A percentile compares a stretch with the other conserved stretches of the same genome.
Conservation (phyloP, 2,329 filamentous ascomycete species). For the Kalaharituber pfeilii region DNA sequence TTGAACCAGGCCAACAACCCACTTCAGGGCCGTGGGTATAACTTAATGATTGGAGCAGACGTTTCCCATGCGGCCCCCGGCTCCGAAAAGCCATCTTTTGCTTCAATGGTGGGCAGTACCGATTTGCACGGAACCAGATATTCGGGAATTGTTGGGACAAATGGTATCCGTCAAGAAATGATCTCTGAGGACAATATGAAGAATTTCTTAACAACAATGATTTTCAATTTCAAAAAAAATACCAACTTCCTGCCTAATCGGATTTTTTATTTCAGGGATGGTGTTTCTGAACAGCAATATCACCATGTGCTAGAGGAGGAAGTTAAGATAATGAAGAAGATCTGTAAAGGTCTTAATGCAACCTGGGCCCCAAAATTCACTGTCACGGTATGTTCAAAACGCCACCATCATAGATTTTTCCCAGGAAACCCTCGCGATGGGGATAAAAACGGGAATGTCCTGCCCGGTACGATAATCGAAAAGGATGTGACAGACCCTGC, state of each 20-base stretch:
- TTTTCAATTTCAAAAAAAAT: conserved; percentile 29
- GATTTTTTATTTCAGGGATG: conserved; percentile 84
- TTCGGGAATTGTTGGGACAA: conserved; percentile 61
- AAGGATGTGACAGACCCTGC: conserved; percentile 77
- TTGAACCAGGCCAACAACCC: conserved; percentile 26
- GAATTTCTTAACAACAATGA: conserved; percentile 45
- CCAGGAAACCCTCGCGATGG: conserved; percentile 40
- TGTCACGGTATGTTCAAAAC: conserved; percentile 77
- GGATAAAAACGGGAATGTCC: conserved; percentile 63
- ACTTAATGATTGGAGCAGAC: conserved; percentile 79
- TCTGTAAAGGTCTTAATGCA: conserved; percentile 16
- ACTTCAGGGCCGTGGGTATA: conserved; percentile 36
- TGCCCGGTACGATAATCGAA: conserved; percentile 79
- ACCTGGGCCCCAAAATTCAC: conserved; percentile 47
- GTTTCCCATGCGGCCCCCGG: conserved; percentile 70
- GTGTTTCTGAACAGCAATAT: conserved; percentile 78
- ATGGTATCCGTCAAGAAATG: conserved; percentile 67
- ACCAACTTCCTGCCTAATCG: conserved; percentile 55
- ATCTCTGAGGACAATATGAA: conserved; percentile 50
- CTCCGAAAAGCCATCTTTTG: conserved; percentile 52
- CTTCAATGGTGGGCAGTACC: conserved; percentile 42
- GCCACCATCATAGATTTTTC: conserved; percentile 88
- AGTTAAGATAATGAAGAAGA: conserved; percentile 48
- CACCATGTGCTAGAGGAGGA: conserved; percentile 63
- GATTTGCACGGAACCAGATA: conserved; percentile 48